Evolutionary conservation across 345 rosid genomes (phyloP).

Genomic region (Citrus sinensis): DVS_A1.0 CM039167.1:445501-446000

Average conservation of each 20-base stretch:
- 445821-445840: neutral
- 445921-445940: neutral
- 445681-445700: conserved; percentile 68
- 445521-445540: conserved; percentile 13
- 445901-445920: neutral
- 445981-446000: neutral
- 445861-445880: neutral
- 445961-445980: neutral
- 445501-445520: conserved; percentile 68
- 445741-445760: neutral
- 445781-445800: conserved; percentile 1
- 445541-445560: conserved; percentile 11
- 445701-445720: conserved; percentile 52
- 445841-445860: neutral
- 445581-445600: conserved; percentile 13
- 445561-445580: neutral
- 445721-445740: conserved; percentile 60
- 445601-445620: conserved; percentile 1
- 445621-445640: conserved; percentile 92
- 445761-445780: conserved; percentile 1
- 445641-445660: conserved; percentile 89
- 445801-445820: neutral
- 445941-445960: neutral
- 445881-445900: neutral
- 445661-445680: conserved; percentile 59